Percentiles rank a stretch among this genome's conserved stretches.
phyloP scores from a whole-genome alignment of 345 rosid genomes.

The Jatropha curcas region DNA sequence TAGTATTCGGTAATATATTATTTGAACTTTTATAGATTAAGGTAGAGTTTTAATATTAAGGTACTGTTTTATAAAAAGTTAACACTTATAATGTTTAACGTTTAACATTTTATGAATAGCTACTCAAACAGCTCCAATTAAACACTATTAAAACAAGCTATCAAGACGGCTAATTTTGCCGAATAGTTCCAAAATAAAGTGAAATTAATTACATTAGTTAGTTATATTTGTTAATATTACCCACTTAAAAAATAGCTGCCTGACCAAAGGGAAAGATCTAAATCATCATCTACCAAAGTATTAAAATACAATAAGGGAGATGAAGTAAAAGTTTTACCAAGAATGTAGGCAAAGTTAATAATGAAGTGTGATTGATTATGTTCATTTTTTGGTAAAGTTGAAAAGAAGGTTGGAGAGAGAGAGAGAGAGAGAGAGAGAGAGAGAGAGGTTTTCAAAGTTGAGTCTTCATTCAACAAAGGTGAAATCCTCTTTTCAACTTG shows the following conservation, averaged over 20 bases:
- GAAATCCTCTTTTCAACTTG: slow-evolving; percentile 26
- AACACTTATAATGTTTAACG: too few relatives aligned
- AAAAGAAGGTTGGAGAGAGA: slow-evolving; percentile 19
- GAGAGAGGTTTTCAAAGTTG: slow-evolving; percentile 8
- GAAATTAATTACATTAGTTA: slow-evolving; percentile 18
- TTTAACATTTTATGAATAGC: too few relatives aligned
- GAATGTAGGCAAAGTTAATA: not conserved
- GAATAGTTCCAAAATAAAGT: not conserved
- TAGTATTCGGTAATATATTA: too few relatives aligned
- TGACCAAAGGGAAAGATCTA: slow-evolving; percentile 25
- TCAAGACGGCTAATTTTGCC: too few relatives aligned
- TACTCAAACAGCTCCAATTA: too few relatives aligned
- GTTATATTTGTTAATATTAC: slow-evolving; percentile 28
- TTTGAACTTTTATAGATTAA: too few relatives aligned
- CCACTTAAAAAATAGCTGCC: slow-evolving; percentile 30
- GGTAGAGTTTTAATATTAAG: too few relatives aligned
- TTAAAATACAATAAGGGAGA: not conserved
- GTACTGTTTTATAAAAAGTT: too few relatives aligned
- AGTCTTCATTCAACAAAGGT: slow-evolving; percentile 36
- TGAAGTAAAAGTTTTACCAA: not conserved
- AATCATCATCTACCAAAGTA: not conserved
- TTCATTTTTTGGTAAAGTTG: slow-evolving; percentile 20
- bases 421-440: slow-evolving; percentile 15
- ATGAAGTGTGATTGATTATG: not conserved
- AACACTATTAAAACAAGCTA: too few relatives aligned